Percentiles rank a stretch among this genome's conserved stretches.
Evolutionary conservation across 495 filamentous ascomycete species (phyloP).

Genomic region (Penicillium verhagenii): DNA sequence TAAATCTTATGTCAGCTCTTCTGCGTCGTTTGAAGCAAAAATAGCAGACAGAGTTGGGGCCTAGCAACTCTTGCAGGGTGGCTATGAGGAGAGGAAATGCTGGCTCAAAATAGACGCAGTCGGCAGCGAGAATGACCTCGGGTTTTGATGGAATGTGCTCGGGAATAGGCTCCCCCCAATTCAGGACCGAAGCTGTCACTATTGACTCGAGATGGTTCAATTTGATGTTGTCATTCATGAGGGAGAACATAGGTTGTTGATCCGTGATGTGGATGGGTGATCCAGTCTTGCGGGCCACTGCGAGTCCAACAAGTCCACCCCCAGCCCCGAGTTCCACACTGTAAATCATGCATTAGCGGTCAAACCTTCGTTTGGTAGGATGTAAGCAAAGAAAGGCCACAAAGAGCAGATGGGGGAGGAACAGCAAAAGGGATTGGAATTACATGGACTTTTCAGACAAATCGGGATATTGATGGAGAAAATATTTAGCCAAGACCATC

Average conservation of each 20-base stretch:
- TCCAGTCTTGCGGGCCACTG: slow-evolving; percentile 28
- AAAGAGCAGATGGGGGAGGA: slow-evolving; percentile 9
- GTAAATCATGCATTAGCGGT: background rate
- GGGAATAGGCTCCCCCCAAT: slow-evolving; percentile 63
- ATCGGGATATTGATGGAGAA: slow-evolving; percentile 66
- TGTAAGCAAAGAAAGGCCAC: background rate
- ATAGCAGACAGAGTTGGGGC: slow-evolving; percentile 65
- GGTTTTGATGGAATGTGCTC: slow-evolving; percentile 46
- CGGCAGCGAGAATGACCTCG: slow-evolving; percentile 84
- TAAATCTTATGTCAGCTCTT: slow-evolving; percentile 69
- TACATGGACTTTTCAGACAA: slow-evolving; percentile 71
- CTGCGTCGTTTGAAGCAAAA: slow-evolving; percentile 95
- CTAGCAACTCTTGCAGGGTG: slow-evolving; percentile 67
- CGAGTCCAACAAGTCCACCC: slow-evolving; percentile 76
- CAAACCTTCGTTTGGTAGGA: background rate
- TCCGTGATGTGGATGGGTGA: slow-evolving; percentile 74
- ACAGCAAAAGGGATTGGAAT: background rate
- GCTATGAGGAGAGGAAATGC: slow-evolving; percentile 82
- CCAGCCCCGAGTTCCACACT: slow-evolving; percentile 94
- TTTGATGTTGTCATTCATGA: slow-evolving; percentile 81
- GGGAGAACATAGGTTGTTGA: slow-evolving; percentile 73
- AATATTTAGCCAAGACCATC: slow-evolving; percentile 78
- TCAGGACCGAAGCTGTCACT: slow-evolving; percentile 62
- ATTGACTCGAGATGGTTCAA: slow-evolving; percentile 68
- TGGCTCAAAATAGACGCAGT: slow-evolving; percentile 97